Percentiles rank a stretch among this genome's conserved stretches.
Evolutionary conservation across 2,329 filamentous ascomycete genomes (phyloP).

Genomic region (Penicillium sp.): DNA sequence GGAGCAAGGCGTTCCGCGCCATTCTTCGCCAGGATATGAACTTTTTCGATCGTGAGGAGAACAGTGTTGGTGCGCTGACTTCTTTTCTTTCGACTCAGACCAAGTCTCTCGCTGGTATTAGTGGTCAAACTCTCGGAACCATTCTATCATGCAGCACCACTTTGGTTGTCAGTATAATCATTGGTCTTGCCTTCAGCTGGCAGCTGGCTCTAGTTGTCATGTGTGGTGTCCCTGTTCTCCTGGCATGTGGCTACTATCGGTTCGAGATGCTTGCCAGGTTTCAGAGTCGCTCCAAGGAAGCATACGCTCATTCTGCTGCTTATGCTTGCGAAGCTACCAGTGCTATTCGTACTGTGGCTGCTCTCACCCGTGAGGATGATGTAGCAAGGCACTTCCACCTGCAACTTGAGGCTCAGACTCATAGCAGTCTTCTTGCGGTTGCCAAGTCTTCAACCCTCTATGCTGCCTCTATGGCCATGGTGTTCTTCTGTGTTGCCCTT

Average conservation of each 20-base stretch:
- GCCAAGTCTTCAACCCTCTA: conserved; percentile 77
- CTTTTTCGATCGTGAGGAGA: conserved; percentile 88
- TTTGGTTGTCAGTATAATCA: conserved; percentile 68
- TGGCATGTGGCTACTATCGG: conserved; percentile 81
- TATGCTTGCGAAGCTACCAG: conserved; percentile 93
- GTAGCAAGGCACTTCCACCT: conserved; percentile 69
- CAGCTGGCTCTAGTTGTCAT: conserved; percentile 83
- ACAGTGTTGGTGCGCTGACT: conserved; percentile 84
- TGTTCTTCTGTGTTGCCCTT: conserved; percentile 80
- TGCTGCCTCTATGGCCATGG: conserved; percentile 78
- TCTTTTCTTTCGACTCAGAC: conserved; percentile 88
- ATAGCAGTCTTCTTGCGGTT: conserved; percentile 69
- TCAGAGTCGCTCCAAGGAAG: conserved; percentile 73
- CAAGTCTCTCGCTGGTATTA: conserved; percentile 83
- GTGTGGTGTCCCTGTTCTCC: conserved; percentile 72
- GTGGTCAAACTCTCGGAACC: conserved; percentile 83
- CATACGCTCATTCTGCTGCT: conserved; percentile 77
- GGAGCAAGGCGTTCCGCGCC: conserved; percentile 78
- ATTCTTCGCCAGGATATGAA: conserved; percentile 91
- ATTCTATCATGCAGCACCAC: conserved; percentile 80
- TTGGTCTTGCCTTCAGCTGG: conserved; percentile 79
- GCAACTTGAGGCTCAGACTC: conserved; percentile 67
- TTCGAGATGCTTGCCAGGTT: conserved; percentile 83
- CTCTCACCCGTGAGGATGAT: conserved; percentile 81
- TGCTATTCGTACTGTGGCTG: conserved; percentile 89